These are phyloP conservation scores for Penicillium sp. DNA, from an alignment of 2,329 filamentous ascomycete genomes.

Conservation along the genomic window DNA sequence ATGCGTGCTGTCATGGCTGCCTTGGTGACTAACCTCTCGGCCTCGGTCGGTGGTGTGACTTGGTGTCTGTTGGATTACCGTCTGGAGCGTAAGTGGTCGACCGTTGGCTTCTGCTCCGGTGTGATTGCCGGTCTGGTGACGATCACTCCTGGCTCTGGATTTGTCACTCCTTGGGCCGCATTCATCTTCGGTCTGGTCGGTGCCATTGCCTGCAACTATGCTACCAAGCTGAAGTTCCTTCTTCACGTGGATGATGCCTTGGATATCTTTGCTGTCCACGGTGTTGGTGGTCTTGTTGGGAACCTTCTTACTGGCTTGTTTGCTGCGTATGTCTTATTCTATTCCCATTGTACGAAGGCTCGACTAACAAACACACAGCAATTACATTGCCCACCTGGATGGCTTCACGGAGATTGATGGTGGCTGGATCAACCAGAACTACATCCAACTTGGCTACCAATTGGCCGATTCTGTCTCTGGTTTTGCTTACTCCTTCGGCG, in stretches of 20 bases:
- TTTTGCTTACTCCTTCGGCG: slow-evolving; percentile 69
- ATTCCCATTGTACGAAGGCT: neutral
- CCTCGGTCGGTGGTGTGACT: slow-evolving; percentile 76
- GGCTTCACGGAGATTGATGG: slow-evolving; percentile 61
- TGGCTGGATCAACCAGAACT: slow-evolving; percentile 79
- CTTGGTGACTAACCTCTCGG: slow-evolving; percentile 77
- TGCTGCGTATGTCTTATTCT: slow-evolving; percentile 53
- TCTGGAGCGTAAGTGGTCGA: slow-evolving; percentile 85
- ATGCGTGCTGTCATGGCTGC: slow-evolving; percentile 81
- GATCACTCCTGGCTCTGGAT: slow-evolving; percentile 84
- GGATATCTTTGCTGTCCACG: slow-evolving; percentile 83
- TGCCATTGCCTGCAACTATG: slow-evolving; percentile 76
- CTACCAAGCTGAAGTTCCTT: slow-evolving; percentile 83
- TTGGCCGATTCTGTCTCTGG: slow-evolving; percentile 73
- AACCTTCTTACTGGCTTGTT: slow-evolving; percentile 78
- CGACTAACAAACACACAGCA: slow-evolving; percentile 33
- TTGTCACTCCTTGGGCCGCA: slow-evolving; percentile 76
- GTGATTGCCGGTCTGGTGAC: slow-evolving; percentile 81
- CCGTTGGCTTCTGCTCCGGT: slow-evolving; percentile 87
- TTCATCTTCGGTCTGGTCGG: slow-evolving; percentile 72
- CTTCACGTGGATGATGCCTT: slow-evolving; percentile 75
- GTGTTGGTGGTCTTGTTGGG: slow-evolving; percentile 68
- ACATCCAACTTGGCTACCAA: slow-evolving; percentile 77
- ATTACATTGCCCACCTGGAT: slow-evolving; percentile 78
- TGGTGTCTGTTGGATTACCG: slow-evolving; percentile 88